Evolutionary conservation across 1,284 basidiomycete species (phyloP).

Genomic region (Puccinia horiana): DNA sequence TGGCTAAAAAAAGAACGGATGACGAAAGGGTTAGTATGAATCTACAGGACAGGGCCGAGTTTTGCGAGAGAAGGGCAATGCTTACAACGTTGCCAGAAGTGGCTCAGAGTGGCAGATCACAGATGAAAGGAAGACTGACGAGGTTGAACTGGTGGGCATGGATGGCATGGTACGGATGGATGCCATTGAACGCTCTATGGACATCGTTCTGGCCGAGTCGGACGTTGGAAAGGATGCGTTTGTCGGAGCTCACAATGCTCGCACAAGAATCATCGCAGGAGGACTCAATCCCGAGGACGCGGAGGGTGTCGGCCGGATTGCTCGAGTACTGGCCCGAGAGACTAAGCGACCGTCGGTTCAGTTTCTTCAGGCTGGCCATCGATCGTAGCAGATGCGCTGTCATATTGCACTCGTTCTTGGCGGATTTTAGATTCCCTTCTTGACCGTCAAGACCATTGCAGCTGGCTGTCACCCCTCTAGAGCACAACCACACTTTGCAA

Average conservation of each 20-base stretch:
- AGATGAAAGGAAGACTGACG: conserved; percentile 61
- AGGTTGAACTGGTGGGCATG: conserved; percentile 70
- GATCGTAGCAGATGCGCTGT: not conserved
- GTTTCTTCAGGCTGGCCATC: not conserved
- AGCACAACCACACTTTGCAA: no score
- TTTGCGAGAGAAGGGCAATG: not conserved
- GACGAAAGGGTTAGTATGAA: conserved; percentile 68
- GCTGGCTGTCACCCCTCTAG: no score
- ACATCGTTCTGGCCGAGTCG: conserved; percentile 74
- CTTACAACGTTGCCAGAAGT: no score
- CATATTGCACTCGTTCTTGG: no score
- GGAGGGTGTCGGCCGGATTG: not conserved
- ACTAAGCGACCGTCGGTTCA: not conserved
- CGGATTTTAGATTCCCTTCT: no score
- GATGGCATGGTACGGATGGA: conserved; percentile 76
- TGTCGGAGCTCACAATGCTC: conserved; percentile 71
- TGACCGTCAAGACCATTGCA: no score
- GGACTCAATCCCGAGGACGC: conserved; percentile 72
- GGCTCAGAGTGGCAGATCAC: not conserved
- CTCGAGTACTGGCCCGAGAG: not conserved
- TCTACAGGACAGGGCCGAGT: conserved; percentile 69
- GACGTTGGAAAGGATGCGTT: conserved; percentile 74
- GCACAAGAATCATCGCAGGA: conserved; percentile 89
- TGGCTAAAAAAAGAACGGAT: conserved; percentile 66
- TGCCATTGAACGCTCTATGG: conserved; percentile 74